Conservation (phyloP, 2,329 filamentous ascomycete genomes). For the Geoglossum cookeanum region DNA sequence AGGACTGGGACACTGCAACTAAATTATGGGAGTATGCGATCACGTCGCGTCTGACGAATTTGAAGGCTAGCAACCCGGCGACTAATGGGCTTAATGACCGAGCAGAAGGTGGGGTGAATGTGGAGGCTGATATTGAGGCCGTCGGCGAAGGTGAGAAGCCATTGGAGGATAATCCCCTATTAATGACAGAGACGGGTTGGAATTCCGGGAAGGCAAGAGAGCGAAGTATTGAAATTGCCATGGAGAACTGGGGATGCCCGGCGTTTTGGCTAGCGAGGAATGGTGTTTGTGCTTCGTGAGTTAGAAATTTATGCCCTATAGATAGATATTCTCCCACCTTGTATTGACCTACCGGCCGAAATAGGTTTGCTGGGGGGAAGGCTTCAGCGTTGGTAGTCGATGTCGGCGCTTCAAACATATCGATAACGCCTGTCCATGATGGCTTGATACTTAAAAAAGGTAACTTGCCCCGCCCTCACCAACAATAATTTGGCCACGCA, state of each 20-base stretch:
- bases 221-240: constrained; percentile 86
- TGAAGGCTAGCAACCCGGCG: constrained; percentile 46
- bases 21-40: constrained; percentile 88
- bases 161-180: constrained; percentile 69
- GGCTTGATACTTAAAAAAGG: constrained; percentile 79
- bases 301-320: background rate
- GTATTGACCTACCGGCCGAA: background rate
- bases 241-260: constrained; percentile 91
- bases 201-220: constrained; percentile 75
- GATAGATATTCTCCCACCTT: too few species aligned
- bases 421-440: constrained; percentile 80
- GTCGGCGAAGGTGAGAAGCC: constrained; percentile 51
- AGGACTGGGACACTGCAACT: constrained; percentile 87
- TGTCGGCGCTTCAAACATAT: constrained; percentile 73
- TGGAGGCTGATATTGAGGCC: constrained; percentile 41
- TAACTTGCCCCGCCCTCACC: constrained; percentile 7
- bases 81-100: constrained; percentile 66
- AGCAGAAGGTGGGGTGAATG: constrained; percentile 30
- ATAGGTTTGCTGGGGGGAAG: constrained; percentile 71
- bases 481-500: background rate
- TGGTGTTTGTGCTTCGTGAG: constrained; percentile 63
- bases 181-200: constrained; percentile 92
- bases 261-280: constrained; percentile 87
- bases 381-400: constrained; percentile 85
- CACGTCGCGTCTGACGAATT: constrained; percentile 67